Base-by-base conservation (phyloP, 306 rosid species). In the Inga oerstediana region DNA sequence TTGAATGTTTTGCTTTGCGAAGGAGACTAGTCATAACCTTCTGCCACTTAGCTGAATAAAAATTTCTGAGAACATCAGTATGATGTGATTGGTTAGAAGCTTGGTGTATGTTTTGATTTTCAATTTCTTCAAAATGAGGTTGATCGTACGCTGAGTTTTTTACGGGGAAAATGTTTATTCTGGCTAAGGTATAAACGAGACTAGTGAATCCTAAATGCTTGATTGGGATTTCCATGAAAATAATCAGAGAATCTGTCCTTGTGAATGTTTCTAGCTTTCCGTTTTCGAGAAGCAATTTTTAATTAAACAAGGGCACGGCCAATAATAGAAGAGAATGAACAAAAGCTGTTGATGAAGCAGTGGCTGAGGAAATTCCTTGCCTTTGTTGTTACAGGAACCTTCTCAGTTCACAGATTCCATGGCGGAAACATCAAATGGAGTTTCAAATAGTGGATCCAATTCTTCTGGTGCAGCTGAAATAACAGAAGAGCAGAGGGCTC, bases 401-500 rank as follows among this genome's bases (percentile, higher is more conserved):
- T 54, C 89, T 74, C 89, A 68, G 82, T 76, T 81, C 8, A 35
- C 65, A 34, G 81, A 35, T 41, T 72, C 85, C 80, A 52, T 49
- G 48, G 84, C 51, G 66, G 79, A 76, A 30, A 39, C 81, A 32
- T 66, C 83, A 41, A 75, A 87, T 24, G 89, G 79, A 74, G 84
- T 81, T 17, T 80, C 88, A 51, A 84, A 82, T 5, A 81, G 72
- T 72, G 91, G 80, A 74, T 52, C 43, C 70, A 75, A 79, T 61
- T 16, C 49, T 20, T 62, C 89, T 20, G 81, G 82, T 54, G 86
- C 81, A 72, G 81, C 72, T 68, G 88, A 85, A 77, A 72, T 94
- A 80, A 90, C 97, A 77, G 93, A 90, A 75, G 94, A 92, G 79
- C 98, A 96, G 84, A 92, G 81, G 88, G 90, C 83, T 62, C 91